Evolutionary conservation across 2,329 filamentous ascomycete genomes (phyloP), one percentile per base, ranked within the genome.

Genomic region (Fusarium napiforme): DNA sequence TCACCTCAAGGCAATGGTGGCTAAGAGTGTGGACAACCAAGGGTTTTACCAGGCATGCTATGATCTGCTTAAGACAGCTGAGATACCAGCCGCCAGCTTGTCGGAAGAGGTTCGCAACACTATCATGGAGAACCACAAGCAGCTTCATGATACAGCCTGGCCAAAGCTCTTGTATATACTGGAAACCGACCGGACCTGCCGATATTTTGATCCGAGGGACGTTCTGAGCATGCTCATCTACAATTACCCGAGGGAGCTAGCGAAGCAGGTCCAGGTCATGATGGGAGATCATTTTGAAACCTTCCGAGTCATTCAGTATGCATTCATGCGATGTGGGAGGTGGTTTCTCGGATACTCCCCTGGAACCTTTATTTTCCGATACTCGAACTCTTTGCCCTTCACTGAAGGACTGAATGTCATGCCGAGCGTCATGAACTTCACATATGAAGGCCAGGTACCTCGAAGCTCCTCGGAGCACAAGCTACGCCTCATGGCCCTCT

Each of bases 321-420:
- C 9, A 5, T 36, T 37, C 34, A 53, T 53, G 50, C 23, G n/a
- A 16, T 21, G 23, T 39, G 50, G 50, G 26, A 28, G 34, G 23
- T 53, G 23, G 34, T 53, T 53, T 28, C 34, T 53, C 21, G 52
- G 52, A 56, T 56, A 56, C 52, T 42, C 37, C 15, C 16, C 26
- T 32, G 52, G 36, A 32, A 56, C 74, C 26, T 80, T 75, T 40
- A 77, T 82, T 56, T 80, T 82, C 47, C 72, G 59, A n/a, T 78
- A 75, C 50, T 34, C 19, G 4, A 12, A 32, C 23, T 10, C 40
- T 14, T 53, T 53, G 11, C 50, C 50, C 5, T 39, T 53, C 34
- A 37, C 50, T 26, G 23, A 28, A 28, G 34, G 12, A 21, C 14
- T 21, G 50, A 21, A 28, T n/a, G 11, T 11, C 34, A 16, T 19